phyloP scores from a whole-genome alignment of 2,329 filamentous ascomycete species.

The Aspergillus neotritici region DNA sequence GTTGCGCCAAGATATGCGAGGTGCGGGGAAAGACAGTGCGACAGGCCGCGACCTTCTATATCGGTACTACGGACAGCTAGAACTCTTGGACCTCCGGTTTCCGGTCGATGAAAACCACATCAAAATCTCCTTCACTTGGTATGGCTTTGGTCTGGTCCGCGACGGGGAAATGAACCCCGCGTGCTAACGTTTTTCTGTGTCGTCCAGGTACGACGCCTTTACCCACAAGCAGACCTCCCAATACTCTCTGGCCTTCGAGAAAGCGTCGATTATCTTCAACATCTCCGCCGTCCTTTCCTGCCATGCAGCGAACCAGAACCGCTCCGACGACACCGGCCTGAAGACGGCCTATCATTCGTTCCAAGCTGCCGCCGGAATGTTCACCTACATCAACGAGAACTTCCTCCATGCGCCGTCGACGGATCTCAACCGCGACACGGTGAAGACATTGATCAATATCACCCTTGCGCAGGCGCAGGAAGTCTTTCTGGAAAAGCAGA shows the following conservation, averaged over 20 bases:
- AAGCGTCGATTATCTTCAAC: slow-evolving; percentile 99
- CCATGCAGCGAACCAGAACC: slow-evolving; percentile 87
- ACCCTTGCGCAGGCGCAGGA: slow-evolving; percentile 96
- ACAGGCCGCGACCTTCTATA: slow-evolving; percentile 90
- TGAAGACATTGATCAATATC: slow-evolving; percentile 87
- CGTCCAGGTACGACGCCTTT: slow-evolving; percentile 90
- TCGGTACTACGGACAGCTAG: slow-evolving; percentile 94
- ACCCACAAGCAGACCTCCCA: slow-evolving; percentile 96
- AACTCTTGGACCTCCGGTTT: slow-evolving; percentile 88
- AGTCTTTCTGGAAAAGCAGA: slow-evolving; percentile 94
- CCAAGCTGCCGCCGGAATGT: slow-evolving; percentile 97
- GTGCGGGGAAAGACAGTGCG: slow-evolving; percentile 92
- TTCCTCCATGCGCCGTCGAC: slow-evolving; percentile 94
- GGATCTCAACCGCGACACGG: slow-evolving; percentile 91
- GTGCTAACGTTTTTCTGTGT: slow-evolving; percentile 2
- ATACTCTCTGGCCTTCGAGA: slow-evolving; percentile 95
- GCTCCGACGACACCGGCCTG: slow-evolving; percentile 83
- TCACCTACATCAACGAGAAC: slow-evolving; percentile 99
- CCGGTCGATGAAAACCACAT: slow-evolving; percentile 98
- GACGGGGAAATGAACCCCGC: not conserved
- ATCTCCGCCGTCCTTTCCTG: slow-evolving; percentile 96
- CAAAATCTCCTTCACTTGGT: slow-evolving; percentile 99
- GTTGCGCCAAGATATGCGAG: slow-evolving; percentile 95
- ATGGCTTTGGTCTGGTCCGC: slow-evolving; percentile 24
- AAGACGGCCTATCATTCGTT: slow-evolving; percentile 98